Percentiles rank a stretch among this genome's conserved stretches.
These are phyloP conservation scores for Naganishia kalamii DNA, from an alignment of 768 basidiomycete genomes.

Conservation along the genomic window DNA sequence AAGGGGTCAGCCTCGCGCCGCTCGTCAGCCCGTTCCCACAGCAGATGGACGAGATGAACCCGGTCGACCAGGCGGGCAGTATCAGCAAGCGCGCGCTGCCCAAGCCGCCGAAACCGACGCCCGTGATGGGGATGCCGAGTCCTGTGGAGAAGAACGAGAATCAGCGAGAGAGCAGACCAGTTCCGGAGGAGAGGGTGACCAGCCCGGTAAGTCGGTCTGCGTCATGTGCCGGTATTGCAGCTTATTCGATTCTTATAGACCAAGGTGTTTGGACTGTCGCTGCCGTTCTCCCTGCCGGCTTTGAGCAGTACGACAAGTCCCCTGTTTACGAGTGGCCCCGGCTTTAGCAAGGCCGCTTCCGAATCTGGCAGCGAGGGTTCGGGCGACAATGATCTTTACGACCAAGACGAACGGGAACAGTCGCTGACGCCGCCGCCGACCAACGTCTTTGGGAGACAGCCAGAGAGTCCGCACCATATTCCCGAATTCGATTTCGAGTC, in stretches of 20 bases:
- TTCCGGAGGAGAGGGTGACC: constrained; percentile 24
- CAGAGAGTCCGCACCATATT: constrained; percentile 38
- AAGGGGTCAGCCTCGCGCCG: neutral
- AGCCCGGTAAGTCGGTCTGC: constrained; percentile 10
- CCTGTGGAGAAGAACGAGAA: constrained; percentile 28
- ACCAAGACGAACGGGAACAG: constrained; percentile 9
- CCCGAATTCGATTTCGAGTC: constrained; percentile 37
- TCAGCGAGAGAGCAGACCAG: constrained; percentile 16
- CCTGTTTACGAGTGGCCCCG: constrained; percentile 29
- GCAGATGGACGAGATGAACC: neutral
- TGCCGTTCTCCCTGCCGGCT: constrained; percentile 38
- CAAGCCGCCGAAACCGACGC: constrained; percentile 36
- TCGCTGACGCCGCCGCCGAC: constrained; percentile 38
- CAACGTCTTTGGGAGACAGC: neutral
- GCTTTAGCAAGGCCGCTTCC: constrained; percentile 26
- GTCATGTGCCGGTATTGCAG: neutral
- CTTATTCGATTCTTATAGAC: constrained; percentile 21
- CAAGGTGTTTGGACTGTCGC: constrained; percentile 31
- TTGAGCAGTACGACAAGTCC: constrained; percentile 36
- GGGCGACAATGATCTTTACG: neutral
- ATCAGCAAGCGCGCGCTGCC: constrained; percentile 29
- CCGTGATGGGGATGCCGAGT: constrained; percentile 33
- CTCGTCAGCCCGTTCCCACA: neutral
- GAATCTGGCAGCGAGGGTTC: constrained; percentile 12
- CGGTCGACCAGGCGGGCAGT: neutral